Conservation (phyloP, 2,329 filamentous ascomycete species). For the Colletotrichum graminicola region DNA sequence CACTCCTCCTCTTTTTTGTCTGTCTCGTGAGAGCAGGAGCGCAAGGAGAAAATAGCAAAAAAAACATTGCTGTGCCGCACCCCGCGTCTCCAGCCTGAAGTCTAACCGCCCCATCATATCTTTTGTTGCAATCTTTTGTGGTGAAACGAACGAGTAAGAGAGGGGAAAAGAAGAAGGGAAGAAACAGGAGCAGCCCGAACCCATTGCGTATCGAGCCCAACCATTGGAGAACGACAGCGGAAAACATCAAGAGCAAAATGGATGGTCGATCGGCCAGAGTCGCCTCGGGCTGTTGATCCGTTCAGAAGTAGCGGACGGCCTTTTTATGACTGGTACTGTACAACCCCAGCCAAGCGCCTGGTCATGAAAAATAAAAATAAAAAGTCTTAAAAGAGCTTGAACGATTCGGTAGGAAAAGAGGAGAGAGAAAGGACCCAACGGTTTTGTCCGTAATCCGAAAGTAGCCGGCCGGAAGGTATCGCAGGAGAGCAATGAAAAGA, state of each 20-base stretch:
- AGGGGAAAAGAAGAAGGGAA: neutral
- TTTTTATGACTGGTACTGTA: constrained; percentile 37
- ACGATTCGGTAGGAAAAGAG: neutral
- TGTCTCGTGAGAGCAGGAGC: constrained; percentile 5
- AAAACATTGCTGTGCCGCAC: neutral
- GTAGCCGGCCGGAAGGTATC: constrained; percentile 37
- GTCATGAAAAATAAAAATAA: constrained; percentile 1
- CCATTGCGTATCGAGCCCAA: too few species aligned
- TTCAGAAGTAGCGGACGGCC: constrained; percentile 10
- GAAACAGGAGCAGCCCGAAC: neutral
- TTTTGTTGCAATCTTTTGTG: constrained; percentile 39
- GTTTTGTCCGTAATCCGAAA: constrained; percentile 28
- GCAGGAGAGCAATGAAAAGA: constrained; percentile 3
- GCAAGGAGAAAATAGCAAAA: neutral
- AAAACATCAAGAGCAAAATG: constrained; percentile 14
- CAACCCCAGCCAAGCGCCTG: constrained; percentile 39
- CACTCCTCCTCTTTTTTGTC: neutral
- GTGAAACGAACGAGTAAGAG: neutral
- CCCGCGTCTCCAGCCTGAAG: constrained; percentile 23
- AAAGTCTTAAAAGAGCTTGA: constrained; percentile 19
- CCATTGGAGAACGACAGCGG: neutral
- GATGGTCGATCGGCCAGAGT: constrained; percentile 36
- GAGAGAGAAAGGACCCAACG: constrained; percentile 34
- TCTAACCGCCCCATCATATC: constrained; percentile 38
- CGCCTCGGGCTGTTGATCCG: constrained; percentile 31